These are phyloP conservation scores for Achaetomium macrosporum DNA, from an alignment of 2,329 filamentous ascomycete species.

Conservation along the genomic window DNA sequence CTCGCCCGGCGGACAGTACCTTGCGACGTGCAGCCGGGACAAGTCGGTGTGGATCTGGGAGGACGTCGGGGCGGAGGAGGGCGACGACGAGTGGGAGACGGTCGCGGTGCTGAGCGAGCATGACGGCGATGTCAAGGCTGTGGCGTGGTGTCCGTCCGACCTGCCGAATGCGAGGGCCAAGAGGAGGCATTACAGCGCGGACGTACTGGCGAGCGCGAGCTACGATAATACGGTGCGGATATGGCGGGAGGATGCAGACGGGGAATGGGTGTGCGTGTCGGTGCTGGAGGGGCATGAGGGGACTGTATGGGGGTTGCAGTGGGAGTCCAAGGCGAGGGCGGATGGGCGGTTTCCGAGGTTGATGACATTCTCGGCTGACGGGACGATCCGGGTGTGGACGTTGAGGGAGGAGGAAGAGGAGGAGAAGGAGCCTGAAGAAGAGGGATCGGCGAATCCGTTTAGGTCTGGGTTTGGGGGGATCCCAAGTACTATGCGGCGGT, in stretches of 20 bases:
- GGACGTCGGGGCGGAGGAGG: slow-evolving; percentile 63
- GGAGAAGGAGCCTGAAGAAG: slow-evolving; percentile 23
- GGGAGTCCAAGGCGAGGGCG: slow-evolving; percentile 45
- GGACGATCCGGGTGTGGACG: slow-evolving; percentile 73
- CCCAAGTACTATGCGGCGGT: slow-evolving; percentile 83
- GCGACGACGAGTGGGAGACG: slow-evolving; percentile 96
- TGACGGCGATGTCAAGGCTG: slow-evolving; percentile 89
- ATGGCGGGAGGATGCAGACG: slow-evolving; percentile 83
- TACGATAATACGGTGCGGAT: slow-evolving; percentile 89
- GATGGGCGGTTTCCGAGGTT: slow-evolving; percentile 53
- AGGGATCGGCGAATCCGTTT: slow-evolving; percentile 27
- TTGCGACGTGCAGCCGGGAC: slow-evolving; percentile 87
- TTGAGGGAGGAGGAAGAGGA: slow-evolving; percentile 49
- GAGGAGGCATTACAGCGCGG: slow-evolving; percentile 45
- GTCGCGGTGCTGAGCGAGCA: slow-evolving; percentile 93
- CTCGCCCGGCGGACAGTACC: slow-evolving; percentile 65
- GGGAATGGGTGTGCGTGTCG: slow-evolving; percentile 86
- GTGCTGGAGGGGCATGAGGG: slow-evolving; percentile 73
- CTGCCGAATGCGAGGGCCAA: slow-evolving; percentile 41
- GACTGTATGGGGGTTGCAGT: slow-evolving; percentile 87
- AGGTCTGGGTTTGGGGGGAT: slow-evolving; percentile 52
- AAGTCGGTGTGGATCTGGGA: slow-evolving; percentile 99
- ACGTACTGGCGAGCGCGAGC: slow-evolving; percentile 81
- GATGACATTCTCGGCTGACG: slow-evolving; percentile 80
- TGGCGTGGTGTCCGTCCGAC: slow-evolving; percentile 76